Percentiles rank a stretch among this genome's conserved stretches.
phyloP scores from a whole-genome alignment of 2,329 filamentous ascomycete genomes.

The Diaporthe vexans region DNA sequence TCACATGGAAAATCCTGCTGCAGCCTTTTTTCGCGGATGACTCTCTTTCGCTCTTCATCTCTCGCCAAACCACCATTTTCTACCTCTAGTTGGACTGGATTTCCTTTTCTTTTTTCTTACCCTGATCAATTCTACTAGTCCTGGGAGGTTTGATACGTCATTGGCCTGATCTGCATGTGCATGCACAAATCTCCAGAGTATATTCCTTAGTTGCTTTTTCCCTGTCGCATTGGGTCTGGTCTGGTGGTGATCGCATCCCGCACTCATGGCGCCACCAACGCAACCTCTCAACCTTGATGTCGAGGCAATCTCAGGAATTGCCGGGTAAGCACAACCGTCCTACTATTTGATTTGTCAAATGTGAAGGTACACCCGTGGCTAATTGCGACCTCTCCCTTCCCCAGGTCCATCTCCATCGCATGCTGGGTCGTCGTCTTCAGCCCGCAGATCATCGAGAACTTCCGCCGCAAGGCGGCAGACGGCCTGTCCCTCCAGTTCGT shows the following conservation, averaged over 20 bases:
- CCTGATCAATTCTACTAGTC: background rate
- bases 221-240: background rate
- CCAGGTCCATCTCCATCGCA: conserved; percentile 92
- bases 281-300: conserved; percentile 81
- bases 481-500: conserved; percentile 93
- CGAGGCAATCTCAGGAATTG: conserved; percentile 92
- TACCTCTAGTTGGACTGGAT: background rate
- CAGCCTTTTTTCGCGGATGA: conserved; percentile 17
- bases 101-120: background rate
- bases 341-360: too few species aligned
- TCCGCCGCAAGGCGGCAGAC: conserved; percentile 85
- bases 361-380: too few species aligned
- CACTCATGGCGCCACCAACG: conserved; percentile 67
- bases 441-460: conserved; percentile 96
- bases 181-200: background rate
- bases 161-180: background rate
- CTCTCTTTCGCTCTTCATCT: background rate
- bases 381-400: background rate
- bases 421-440: conserved; percentile 99
- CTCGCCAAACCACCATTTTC: background rate
- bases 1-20: conserved; percentile 40
- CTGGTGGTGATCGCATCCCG: background rate
- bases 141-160: background rate
- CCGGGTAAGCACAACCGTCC: too few species aligned
- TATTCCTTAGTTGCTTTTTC: conserved; percentile 13